These are phyloP conservation scores for Coprinopsis marcescibilis DNA, from an alignment of 768 basidiomycete species.

Conservation along the genomic window DNA sequence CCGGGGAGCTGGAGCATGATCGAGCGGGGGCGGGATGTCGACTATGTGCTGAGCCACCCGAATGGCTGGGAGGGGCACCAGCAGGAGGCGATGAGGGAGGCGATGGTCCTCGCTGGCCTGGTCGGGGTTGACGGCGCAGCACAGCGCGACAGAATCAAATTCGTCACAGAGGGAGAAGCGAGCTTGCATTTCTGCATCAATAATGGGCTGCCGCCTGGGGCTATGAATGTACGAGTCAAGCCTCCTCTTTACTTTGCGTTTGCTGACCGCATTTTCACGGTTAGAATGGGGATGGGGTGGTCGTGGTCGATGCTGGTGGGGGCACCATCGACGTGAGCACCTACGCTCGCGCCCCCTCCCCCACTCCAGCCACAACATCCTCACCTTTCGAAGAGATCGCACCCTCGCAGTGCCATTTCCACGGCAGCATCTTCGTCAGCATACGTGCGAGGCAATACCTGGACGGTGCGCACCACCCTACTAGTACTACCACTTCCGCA, in stretches of 20 bases:
- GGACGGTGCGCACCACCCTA: slow-evolving; percentile 20
- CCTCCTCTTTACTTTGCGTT: not conserved
- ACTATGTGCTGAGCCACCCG: slow-evolving; percentile 42
- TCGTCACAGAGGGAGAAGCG: slow-evolving; percentile 53
- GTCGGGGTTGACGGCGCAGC: slow-evolving; percentile 26
- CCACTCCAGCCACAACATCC: slow-evolving; percentile 7
- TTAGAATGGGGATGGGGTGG: slow-evolving; percentile 38
- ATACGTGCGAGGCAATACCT: slow-evolving; percentile 30
- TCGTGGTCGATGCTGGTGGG: slow-evolving; percentile 55
- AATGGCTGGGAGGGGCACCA: slow-evolving; percentile 52
- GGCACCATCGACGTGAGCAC: slow-evolving; percentile 56
- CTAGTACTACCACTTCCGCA: not conserved
- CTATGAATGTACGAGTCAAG: not conserved
- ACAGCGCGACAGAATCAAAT: slow-evolving; percentile 33
- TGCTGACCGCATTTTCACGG: not conserved
- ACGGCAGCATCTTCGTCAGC: slow-evolving; percentile 42
- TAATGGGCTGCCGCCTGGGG: slow-evolving; percentile 8
- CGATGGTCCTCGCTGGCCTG: slow-evolving; percentile 40
- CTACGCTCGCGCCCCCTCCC: slow-evolving; percentile 31
- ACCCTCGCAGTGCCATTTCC: slow-evolving; percentile 34
- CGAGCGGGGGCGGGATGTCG: slow-evolving; percentile 25
- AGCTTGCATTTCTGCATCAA: slow-evolving; percentile 43
- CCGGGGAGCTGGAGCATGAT: slow-evolving; percentile 21
- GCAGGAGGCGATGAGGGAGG: slow-evolving; percentile 41
- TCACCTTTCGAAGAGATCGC: slow-evolving; percentile 35